Evolutionary conservation across 2,329 filamentous ascomycete species (phyloP).

Genomic region (Alternaria sp.): DNA sequence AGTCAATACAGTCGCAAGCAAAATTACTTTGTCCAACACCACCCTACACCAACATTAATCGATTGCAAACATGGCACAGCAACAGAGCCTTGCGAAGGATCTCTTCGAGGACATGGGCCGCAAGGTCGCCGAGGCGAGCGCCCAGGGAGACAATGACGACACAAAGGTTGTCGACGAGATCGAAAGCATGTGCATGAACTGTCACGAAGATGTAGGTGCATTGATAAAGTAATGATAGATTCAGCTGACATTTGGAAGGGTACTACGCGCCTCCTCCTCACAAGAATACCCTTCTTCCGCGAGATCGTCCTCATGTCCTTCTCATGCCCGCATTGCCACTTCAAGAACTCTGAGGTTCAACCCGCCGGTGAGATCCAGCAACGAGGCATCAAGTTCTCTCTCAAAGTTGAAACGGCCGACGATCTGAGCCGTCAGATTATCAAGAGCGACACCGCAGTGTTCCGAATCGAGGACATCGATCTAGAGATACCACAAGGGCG

Average conservation of each 20-base stretch:
- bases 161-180: slow-evolving; percentile 61
- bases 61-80: slow-evolving; percentile 41
- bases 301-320: slow-evolving; percentile 99
- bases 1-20: not conserved
- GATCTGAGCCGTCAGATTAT: slow-evolving; percentile 89
- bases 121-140: slow-evolving; percentile 53
- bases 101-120: slow-evolving; percentile 61
- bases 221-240: not conserved
- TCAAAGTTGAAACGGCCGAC: slow-evolving; percentile 73
- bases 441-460: slow-evolving; percentile 85
- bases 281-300: slow-evolving; percentile 94
- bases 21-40: not conserved
- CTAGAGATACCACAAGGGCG: slow-evolving; percentile 91
- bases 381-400: slow-evolving; percentile 81
- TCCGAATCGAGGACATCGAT: slow-evolving; percentile 89
- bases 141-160: slow-evolving; percentile 44
- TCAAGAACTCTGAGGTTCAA: slow-evolving; percentile 93
- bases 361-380: slow-evolving; percentile 91
- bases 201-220: slow-evolving; percentile 55
- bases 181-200: slow-evolving; percentile 63
- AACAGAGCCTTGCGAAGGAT: slow-evolving; percentile 52
- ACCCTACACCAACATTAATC: not conserved
- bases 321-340: slow-evolving; percentile 84
- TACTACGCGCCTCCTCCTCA: slow-evolving; percentile 83
- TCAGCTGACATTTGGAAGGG: slow-evolving; percentile 63